These are phyloP conservation scores for Bjerkandera adusta DNA, from an alignment of 1,284 basidiomycete species.

Conservation along the genomic window DNA sequence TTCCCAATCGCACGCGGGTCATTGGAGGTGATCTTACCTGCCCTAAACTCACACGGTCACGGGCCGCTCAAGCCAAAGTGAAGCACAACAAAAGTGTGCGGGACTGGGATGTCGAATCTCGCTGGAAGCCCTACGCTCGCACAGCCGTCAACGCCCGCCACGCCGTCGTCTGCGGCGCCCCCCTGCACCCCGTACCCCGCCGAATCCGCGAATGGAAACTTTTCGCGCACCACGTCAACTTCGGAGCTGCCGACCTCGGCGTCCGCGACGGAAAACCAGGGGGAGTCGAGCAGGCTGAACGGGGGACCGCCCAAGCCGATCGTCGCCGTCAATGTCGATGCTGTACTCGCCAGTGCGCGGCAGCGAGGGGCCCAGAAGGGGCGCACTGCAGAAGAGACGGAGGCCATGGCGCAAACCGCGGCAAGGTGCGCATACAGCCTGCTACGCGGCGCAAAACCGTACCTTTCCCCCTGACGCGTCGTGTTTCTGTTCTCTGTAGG, in stretches of 20 bases:
- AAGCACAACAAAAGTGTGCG: slow-evolving; percentile 44
- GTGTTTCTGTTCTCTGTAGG: slow-evolving; percentile 26
- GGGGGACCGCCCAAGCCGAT: neutral
- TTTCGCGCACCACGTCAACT: slow-evolving; percentile 7
- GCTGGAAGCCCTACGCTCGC: slow-evolving; percentile 32
- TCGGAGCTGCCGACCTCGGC: slow-evolving; percentile 7
- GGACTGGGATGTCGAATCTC: slow-evolving; percentile 51
- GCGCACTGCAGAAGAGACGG: slow-evolving; percentile 44
- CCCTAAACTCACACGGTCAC: slow-evolving; percentile 47
- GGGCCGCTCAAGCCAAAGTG: slow-evolving; percentile 43
- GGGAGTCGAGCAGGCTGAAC: neutral
- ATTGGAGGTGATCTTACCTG: too few species aligned
- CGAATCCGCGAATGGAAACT: neutral
- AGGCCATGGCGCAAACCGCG: slow-evolving; percentile 42
- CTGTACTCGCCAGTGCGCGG: slow-evolving; percentile 19
- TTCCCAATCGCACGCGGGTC: too few species aligned
- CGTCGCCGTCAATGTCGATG: slow-evolving; percentile 23
- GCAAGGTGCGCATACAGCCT: slow-evolving; percentile 39
- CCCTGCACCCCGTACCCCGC: slow-evolving; percentile 5
- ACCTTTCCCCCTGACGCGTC: slow-evolving; percentile 3
- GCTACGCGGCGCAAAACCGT: neutral
- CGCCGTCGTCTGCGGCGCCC: slow-evolving; percentile 5
- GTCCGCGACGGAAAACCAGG: neutral
- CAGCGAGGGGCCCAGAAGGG: slow-evolving; percentile 33
- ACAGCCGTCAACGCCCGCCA: slow-evolving; percentile 23